A percentile compares a stretch with the other conserved stretches of the same genome.
Evolutionary conservation across 768 basidiomycete species (phyloP).

Genomic region (Crassisporium funariophilum): DNA sequence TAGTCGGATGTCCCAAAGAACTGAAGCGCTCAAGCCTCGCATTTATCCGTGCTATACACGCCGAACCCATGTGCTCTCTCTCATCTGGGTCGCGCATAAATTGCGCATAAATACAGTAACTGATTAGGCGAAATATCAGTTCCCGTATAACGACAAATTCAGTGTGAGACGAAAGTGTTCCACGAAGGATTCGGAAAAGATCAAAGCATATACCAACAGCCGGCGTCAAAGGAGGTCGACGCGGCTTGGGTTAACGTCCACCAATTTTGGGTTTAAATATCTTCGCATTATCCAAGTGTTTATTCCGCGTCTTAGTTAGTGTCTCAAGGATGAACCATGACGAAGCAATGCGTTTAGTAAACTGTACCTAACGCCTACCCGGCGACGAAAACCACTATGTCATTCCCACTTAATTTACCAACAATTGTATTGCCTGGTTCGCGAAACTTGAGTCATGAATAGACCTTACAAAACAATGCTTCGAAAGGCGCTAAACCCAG

Average conservation of each 20-base stretch:
- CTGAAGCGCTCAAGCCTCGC: too few species aligned
- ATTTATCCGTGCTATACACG: too few species aligned
- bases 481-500: slow-evolving; percentile 20
- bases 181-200: slow-evolving; percentile 20
- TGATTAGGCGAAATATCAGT: too few species aligned
- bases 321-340: slow-evolving; percentile 20
- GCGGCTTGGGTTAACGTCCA: slow-evolving; percentile 26
- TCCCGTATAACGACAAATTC: slow-evolving; percentile 21
- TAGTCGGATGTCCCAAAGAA: too few species aligned
- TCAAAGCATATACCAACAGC: slow-evolving; percentile 14
- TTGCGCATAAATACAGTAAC: too few species aligned
- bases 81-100: too few species aligned
- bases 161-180: slow-evolving; percentile 22
- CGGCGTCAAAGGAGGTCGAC: slow-evolving; percentile 22
- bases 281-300: not conserved
- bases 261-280: slow-evolving; percentile 14
- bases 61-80: too few species aligned
- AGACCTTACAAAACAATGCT: slow-evolving; percentile 17
- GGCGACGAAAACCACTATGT: slow-evolving; percentile 26
- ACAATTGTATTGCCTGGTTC: slow-evolving; percentile 32
- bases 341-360: slow-evolving; percentile 22
- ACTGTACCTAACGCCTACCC: slow-evolving; percentile 24
- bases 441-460: slow-evolving; percentile 2
- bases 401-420: slow-evolving; percentile 28
- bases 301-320: slow-evolving; percentile 6